phyloP scores from a whole-genome alignment of 768 basidiomycete genomes.

The Holtermanniella nyarrowii region DNA sequence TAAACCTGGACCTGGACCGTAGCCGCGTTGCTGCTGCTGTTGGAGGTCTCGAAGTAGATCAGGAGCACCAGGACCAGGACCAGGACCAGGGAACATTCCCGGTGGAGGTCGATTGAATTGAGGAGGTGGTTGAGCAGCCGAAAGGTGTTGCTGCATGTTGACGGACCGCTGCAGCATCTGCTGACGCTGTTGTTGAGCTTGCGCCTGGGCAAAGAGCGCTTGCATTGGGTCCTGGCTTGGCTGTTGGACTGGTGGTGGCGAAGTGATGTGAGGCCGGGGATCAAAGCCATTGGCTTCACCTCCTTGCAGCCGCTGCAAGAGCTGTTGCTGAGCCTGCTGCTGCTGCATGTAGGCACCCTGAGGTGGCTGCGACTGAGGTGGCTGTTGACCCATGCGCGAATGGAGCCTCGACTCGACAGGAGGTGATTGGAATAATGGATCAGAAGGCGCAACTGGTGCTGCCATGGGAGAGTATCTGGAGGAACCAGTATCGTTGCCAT shows the following conservation, averaged over 20 bases:
- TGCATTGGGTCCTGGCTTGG: conserved; percentile 9
- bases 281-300: too few species aligned
- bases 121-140: background rate
- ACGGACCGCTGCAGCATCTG: conserved; percentile 1
- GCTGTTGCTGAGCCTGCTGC: conserved; percentile 3
- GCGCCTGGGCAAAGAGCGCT: conserved; percentile 9
- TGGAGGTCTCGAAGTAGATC: background rate
- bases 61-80: background rate
- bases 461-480: background rate
- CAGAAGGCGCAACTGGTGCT: too few species aligned
- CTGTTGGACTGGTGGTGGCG: conserved; percentile 4
- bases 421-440: background rate
- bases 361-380: background rate
- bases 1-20: background rate
- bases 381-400: background rate
- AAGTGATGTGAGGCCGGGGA: background rate
- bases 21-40: background rate
- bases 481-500: background rate
- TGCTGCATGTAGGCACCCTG: background rate
- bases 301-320: conserved; percentile 10
- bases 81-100: background rate
- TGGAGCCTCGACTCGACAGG: background rate
- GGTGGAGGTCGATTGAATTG: conserved; percentile 5
- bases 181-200: conserved; percentile 4
- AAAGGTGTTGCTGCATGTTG: background rate